Base-by-base conservation (phyloP, 2,329 filamentous ascomycete species). In the Ilyonectria sp. region DNA sequence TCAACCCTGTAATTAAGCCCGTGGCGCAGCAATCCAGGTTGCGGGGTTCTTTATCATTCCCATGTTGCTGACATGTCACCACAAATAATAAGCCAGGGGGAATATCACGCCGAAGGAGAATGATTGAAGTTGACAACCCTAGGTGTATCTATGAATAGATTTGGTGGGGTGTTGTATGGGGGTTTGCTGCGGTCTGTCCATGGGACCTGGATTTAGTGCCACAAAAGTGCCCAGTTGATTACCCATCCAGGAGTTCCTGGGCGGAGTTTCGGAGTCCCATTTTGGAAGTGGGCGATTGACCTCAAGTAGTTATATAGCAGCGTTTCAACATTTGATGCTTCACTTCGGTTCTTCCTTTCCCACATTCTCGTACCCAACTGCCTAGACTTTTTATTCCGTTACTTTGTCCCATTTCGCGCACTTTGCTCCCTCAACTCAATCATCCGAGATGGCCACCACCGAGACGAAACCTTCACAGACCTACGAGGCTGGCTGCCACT, bases 401-500 rank as follows among this genome's bases (percentile, higher is more conserved):
- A 7, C 15, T 44, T 9, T 44, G 7, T 26, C 29, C 23, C 13
- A 6, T 7, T 26, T 6, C 8, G 10, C 33, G 26, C 33, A 13
- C 6, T 15, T n/a, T 37, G 3, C 5, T 8, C 47, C 4, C 44
- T 19, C 40, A 21, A 33, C 5, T 21, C 35, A 29, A 13, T 37
- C 6, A n/a, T 21, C 4, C 6, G 63, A 19, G 7, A 76, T 74
- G 69, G 37, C 71, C 7, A 56, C 61, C 7, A 35, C 68, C 43
- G 57, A 68, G n/a, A 58, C 46, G 7, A 74, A 77, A 56, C 60
- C 70, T 4, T 79, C 75, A 52, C 76, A 70, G 55, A 85, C 82
- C 1, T 87, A 89, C 75, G 76, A 83, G 52, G 85, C 81, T 11
- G 83, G 82, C 62, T 89, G 86, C 69, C 86, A 89, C 74, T 89